Evolutionary conservation across 306 rosid genomes (phyloP), one percentile per base, ranked within the genome.

Genomic region (Inga laurina): DNA sequence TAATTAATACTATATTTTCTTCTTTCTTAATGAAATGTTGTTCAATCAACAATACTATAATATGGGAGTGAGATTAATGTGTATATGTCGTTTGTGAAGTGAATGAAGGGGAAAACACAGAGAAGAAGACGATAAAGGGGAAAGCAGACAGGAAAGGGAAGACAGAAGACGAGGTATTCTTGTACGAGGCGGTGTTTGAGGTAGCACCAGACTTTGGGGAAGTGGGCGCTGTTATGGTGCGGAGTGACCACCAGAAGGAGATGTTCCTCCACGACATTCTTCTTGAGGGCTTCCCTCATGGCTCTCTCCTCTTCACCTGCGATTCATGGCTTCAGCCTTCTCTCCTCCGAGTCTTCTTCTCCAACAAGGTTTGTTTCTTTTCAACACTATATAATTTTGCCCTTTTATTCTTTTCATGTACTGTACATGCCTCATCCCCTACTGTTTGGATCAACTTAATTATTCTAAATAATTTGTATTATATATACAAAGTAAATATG

Each of bases 261-360:
- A 2, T 87, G 2, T 84, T 77, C 57, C 72, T 87, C 2, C 79
- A 78, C 3, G 77, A 6, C 18, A 78, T 87, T 39, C 84, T 77
- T 11, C 51, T 88, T 22, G 12, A 85, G 13, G 88, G 90, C 30
- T 80, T 85, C 3, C 66, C 82, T 48, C 9, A 66, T 66, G 88
- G 81, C 0, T 75, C 85, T 39, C 10, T 88, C 8, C 75, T 66
- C 18, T 3, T 88, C 79, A 72, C 56, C 4, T 85, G 90, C 72
- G 21, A 85, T 5, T 88, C 90, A 67, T 88, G 90, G 90, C 39
- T 88, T 82, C 88, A 87, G 0, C 68, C 86, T 74, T 39, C 80
- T 22, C 7, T 16, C 0, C 79, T 75, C 82, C 81, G 90, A 75
- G 74, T 84, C 54, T 87, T 87, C 86, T 88, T 88, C 86, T 37